Base-by-base conservation (phyloP, 768 basidiomycete genomes). In the Hemileccinum rubropunctum region DNA sequence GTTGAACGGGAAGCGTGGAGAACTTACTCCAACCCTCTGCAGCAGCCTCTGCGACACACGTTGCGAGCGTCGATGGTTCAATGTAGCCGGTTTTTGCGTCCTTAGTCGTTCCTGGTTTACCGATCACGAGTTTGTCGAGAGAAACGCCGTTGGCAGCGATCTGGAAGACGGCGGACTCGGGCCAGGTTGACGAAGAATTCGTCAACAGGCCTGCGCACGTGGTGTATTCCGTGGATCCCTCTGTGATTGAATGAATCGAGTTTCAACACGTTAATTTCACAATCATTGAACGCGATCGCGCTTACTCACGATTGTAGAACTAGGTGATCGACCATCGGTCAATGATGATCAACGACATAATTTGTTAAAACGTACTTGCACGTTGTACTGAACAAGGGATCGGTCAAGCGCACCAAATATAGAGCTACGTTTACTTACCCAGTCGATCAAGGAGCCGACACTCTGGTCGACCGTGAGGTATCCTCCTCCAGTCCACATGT, bases 11-110 rank as follows among this genome's bases (percentile, higher is more conserved):
- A 48, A 20, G 20, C 39, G 13, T 21, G 21, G 36, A n/a, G 3
- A 23, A 71, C 84, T 68, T 52, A 83, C 83, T 77, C 88, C 88
- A 90, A 26, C 85, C 87, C 50, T 76, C 50, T n/a, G 55, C 59
- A 56, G 81, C 78, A 0, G 84, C 88, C 64, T 82, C 71, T 15
- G 73, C 57, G 27, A 89, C 69, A 60, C 89, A 91, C 3, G 66
- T 64, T 0, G 82, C 77, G 17, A 91, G 71, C 14, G 76, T 78
- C 2, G 74, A 64, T 2, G 84, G 73, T 30, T 68, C 71, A 57
- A 91, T 82, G 67, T 78, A 88, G 7, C 84, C 76, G 30, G 72
- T 79, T 42, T 44, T 71, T 1, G 79, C 77, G 23, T 76, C 75
- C 3, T 58, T 59, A 1, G 62, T 30, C 21, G 65, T 74, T 2